Base-by-base conservation (phyloP, 805 yeast genomes). In the Metschnikowia santaceciliae region DNA sequence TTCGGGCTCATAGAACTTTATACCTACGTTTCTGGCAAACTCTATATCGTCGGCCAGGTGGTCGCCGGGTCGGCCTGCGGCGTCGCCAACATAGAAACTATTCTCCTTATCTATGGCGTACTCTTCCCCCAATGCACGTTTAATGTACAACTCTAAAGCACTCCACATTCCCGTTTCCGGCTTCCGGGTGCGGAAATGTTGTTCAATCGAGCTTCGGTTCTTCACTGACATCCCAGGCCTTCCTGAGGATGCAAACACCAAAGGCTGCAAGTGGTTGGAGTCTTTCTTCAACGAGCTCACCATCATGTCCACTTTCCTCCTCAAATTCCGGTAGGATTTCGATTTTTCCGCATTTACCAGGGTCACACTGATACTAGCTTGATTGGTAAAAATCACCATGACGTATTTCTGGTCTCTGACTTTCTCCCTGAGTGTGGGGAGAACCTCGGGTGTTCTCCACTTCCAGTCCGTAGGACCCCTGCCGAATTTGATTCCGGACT, bases 11-110 rank as follows among this genome's bases (percentile, higher is more conserved):
- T 70, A 69, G 61, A 89, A 92, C 19, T 57, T 54, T 1, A 90
- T 42, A 0, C 80, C 80, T 1, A 78, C 61, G 23, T 48, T 54
- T 40, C 72, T 55, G 0, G 98, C 97, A 74, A 91, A 91, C 49
- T 53, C 63, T 55, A 64, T 66, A 65, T 92, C 99, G 45, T 87
- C 80, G 58, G 88, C 90, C 74, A 94, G 88, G 63, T 85, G 87
- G 66, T 92, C 98, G 0, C 62, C 66, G 1, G 63, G 61, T 48
- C 98, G 74, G 0, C 98, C 99, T 6, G 97, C 98, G 0, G 98
- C 98, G 70, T 92, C 99, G 5, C 99, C 99, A n/a, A 90, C 91
- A 65, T 70, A 94, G 48, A 83, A 73, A 46, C 88, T 79, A 8
- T 66, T 56, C 0, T 62, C 68, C 45, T 63, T 46, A 58, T 82